Percentiles rank a stretch among this genome's conserved stretches.
Evolutionary conservation across 1,284 basidiomycete species (phyloP).

Genomic region (Trametes hirsuta): DNA sequence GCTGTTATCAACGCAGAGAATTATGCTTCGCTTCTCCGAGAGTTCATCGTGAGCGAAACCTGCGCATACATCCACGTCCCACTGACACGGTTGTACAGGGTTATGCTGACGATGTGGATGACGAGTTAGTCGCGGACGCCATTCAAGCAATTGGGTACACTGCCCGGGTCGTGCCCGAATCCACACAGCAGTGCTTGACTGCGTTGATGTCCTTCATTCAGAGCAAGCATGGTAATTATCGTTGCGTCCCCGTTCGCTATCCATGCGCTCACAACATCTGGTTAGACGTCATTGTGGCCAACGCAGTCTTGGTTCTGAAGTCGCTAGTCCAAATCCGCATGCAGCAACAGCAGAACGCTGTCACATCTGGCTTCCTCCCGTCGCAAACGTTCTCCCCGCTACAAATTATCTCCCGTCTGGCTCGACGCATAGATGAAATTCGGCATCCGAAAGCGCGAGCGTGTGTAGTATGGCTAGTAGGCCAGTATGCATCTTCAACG

Average conservation of each 20-base stretch:
- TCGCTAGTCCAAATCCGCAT: conserved; percentile 76
- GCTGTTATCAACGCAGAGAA: conserved; percentile 69
- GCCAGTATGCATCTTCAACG: conserved; percentile 69
- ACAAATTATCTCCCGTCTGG: conserved; percentile 75
- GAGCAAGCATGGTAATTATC: conserved; percentile 70
- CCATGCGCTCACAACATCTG: not conserved
- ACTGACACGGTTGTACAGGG: conserved; percentile 48
- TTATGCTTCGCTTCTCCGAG: conserved; percentile 70
- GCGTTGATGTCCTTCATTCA: conserved; percentile 80
- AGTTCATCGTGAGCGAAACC: conserved; percentile 70
- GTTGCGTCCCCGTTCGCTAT: conserved; percentile 23
- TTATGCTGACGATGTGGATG: conserved; percentile 75
- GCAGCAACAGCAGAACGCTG: conserved; percentile 34
- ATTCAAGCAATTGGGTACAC: conserved; percentile 81
- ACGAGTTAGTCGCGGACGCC: conserved; percentile 69
- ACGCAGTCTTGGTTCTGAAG: conserved; percentile 84
- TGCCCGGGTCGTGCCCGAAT: conserved; percentile 68
- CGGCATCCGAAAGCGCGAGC: conserved; percentile 79
- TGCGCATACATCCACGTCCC: not conserved
- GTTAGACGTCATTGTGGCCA: conserved; percentile 72
- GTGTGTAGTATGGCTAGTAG: conserved; percentile 89
- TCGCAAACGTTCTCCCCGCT: conserved; percentile 52
- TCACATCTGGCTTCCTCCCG: conserved; percentile 25
- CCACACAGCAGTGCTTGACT: conserved; percentile 70
- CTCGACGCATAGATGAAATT: conserved; percentile 77